Conservation (phyloP, 1,139 yeast genomes). For the Magnusiomyces tetraspermus region DNA sequence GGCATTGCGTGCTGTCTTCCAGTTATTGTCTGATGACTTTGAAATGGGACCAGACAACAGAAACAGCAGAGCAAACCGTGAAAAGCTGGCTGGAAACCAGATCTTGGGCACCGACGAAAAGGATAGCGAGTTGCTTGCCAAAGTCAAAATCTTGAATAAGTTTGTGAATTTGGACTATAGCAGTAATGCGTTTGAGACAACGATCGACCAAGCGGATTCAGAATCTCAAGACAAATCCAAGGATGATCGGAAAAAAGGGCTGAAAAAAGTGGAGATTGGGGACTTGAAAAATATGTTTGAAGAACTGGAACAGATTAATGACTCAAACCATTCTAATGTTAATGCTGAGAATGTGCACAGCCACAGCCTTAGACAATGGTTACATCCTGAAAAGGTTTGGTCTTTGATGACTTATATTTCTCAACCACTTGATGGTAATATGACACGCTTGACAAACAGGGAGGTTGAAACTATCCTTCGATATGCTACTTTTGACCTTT, state of each 20-base stretch:
- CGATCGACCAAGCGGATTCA: too few relatives aligned
- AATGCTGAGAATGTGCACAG: too few relatives aligned
- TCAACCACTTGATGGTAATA: background rate
- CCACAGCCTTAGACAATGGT: background rate
- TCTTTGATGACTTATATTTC: background rate
- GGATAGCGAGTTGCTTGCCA: constrained; percentile 20
- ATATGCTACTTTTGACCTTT: background rate
- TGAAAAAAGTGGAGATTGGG: background rate
- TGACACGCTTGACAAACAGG: background rate
- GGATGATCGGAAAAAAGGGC: background rate
- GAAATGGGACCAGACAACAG: too few relatives aligned
- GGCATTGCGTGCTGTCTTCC: constrained; percentile 29
- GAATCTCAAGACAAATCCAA: too few relatives aligned
- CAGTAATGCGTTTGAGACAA: too few relatives aligned
- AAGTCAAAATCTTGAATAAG: constrained; percentile 17
- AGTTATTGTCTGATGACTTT: constrained; percentile 15
- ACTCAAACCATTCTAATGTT: background rate
- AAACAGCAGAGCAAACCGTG: background rate
- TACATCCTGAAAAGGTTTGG: background rate
- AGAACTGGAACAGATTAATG: background rate
- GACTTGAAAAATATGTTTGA: background rate
- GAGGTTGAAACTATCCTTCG: background rate
- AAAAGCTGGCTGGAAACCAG: background rate
- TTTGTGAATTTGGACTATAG: background rate
- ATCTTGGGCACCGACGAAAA: constrained; percentile 21